These are phyloP conservation scores for Pyrus pyrifolia DNA, from an alignment of 306 rosid genomes.

Conservation along the genomic window DNA sequence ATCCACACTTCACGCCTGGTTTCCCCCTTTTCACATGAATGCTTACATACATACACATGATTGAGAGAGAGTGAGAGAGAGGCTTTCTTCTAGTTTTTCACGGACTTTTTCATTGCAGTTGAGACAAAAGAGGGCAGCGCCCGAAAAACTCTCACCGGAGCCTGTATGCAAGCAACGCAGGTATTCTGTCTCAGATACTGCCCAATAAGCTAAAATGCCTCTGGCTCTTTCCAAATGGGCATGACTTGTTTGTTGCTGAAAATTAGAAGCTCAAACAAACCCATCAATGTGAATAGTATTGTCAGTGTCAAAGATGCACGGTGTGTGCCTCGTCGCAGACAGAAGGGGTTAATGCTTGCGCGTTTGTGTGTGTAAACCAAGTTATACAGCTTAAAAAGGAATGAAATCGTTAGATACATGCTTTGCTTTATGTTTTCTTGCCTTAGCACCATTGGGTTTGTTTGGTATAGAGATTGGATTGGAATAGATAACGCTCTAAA, in stretches of 20 bases:
- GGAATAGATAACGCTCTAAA: background rate
- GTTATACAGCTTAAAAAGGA: background rate
- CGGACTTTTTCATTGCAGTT: constrained; percentile 43
- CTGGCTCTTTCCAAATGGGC: background rate
- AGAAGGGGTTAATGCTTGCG: constrained; percentile 3
- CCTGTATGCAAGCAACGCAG: constrained; percentile 74
- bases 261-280: background rate
- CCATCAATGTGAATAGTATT: constrained; percentile 13
- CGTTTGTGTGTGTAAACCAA: constrained; percentile 13
- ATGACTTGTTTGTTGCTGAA: background rate
- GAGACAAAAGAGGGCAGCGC: constrained; percentile 72
- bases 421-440: background rate
- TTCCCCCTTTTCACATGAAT: background rate
- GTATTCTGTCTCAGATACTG: constrained; percentile 26
- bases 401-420: background rate
- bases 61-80: background rate
- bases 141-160: constrained; percentile 57
- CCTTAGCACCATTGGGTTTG: background rate
- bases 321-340: background rate
- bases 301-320: background rate
- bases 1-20: background rate
- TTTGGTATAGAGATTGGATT: background rate
- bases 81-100: constrained; percentile 1
- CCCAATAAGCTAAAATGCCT: constrained; percentile 11
- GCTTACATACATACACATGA: background rate